Base-by-base conservation (phyloP, 495 filamentous ascomycete species). In the Aspergillus kassunensis region DNA sequence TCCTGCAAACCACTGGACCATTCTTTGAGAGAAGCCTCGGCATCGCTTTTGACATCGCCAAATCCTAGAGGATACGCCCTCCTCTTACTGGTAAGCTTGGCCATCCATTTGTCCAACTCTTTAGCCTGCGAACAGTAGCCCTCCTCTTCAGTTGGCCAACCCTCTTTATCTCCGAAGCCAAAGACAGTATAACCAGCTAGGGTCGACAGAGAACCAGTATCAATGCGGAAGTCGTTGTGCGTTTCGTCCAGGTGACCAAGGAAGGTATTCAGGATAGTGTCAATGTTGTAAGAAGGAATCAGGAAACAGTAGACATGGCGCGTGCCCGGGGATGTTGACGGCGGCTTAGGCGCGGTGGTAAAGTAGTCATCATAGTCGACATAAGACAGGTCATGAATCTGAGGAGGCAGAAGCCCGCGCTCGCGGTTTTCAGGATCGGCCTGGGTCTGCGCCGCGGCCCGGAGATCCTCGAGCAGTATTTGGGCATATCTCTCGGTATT, bases 331-430 rank as follows among this genome's bases (percentile, higher is more conserved):
- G 63, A 67, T 48, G 80, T 85, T 16, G 80, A 72, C 3, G 77
- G 77, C 44, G 65, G 63, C 40, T 68, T 72, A 25, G 67, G 81
- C 48, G 69, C 66, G 0, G 77, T 78, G 46, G 91, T 79, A 64
- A 97, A 97, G 66, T 82, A 96, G 53, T 97, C 89, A 54, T 97
- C 92, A 58, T 90, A 88, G 61, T 97, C 92, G 40, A 89, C 80
- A 50, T 93, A 80, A 9, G 90, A 82, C 11, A 97, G 72, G 61
- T 97, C 89, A 46, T 87, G 73, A n/a, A 92, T 68, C 61, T 82
- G 68, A 2, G 90, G 80, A 37, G 77, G 66, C 3, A 90, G 65
- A 35, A 83, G 56, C 5, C 62, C 71, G 24, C 64, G 58, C 15
- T 65, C 66, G 47, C 57, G 59, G 34, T 69, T 60, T n/a, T 70